These are phyloP conservation scores for Aspergillus uvarum DNA, from an alignment of 2,329 filamentous ascomycete species.

Conservation along the genomic window DNA sequence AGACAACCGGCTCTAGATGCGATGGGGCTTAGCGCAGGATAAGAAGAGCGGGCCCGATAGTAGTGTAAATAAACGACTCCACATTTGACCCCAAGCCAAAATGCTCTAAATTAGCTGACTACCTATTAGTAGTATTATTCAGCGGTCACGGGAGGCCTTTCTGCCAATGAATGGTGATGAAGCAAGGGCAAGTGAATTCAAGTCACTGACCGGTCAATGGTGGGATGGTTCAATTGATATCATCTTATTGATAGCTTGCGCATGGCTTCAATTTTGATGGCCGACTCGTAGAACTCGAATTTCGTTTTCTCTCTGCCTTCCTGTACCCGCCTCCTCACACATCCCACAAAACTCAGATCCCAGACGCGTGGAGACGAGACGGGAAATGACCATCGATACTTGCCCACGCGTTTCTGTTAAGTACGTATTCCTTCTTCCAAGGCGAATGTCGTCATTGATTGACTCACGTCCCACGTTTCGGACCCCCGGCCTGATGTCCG, in stretches of 20 bases:
- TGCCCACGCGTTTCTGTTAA: conserved; percentile 8
- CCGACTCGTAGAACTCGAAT: not conserved
- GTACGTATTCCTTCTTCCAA: conserved; percentile 6
- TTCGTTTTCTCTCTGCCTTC: not conserved
- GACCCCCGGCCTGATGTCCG: conserved; percentile 22
- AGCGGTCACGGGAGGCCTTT: conserved; percentile 2
- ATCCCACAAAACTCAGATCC: not conserved
- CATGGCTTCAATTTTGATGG: too few relatives aligned
- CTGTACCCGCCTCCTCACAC: not conserved
- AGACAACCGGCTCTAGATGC: not conserved
- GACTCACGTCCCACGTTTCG: conserved; percentile 35
- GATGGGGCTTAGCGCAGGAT: conserved; percentile 11
- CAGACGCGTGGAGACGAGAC: conserved; percentile 3
- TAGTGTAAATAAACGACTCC: conserved; percentile 28
- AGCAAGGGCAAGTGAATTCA: not conserved
- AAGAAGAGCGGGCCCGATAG: conserved; percentile 17
- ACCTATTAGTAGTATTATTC: conserved; percentile 3
- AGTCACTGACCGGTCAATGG: not conserved
- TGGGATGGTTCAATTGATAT: not conserved
- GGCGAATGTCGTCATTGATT: conserved; percentile 31
- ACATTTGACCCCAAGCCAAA: conserved; percentile 21
- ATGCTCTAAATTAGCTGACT: not conserved
- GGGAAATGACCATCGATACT: conserved; percentile 13
- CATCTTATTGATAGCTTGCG: not conserved
- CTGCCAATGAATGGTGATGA: conserved; percentile 5